Evolutionary conservation across 306 rosid species (phyloP), one percentile per base, ranked within the genome.

Genomic region (Sindora glabra): DNA sequence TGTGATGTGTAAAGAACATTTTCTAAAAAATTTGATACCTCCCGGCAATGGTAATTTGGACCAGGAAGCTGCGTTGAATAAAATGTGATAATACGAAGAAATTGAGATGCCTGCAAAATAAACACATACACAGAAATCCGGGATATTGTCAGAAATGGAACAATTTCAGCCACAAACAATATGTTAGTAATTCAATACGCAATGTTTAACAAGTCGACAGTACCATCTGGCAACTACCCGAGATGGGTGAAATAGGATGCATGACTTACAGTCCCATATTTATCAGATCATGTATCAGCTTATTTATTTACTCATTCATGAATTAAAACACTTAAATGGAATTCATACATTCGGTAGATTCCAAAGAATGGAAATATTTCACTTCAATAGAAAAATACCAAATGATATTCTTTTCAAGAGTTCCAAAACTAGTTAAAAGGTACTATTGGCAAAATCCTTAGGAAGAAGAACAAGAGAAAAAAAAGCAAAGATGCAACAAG

Each of bases 21-120:
- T 49, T 38, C 6, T 6, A 26, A 5, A 32, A 61, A 38, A 44
- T 60, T 17, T 14, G 23, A 54, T 75, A 87, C 97, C 91, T 68
- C 81, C 0, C 91, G 84, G 73, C 95, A 85, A 57, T 90, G 95
- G 48, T 85, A 87, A 68, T 83, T 87, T 63, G 96, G 97, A 74
- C 96, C 97, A 58, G 91, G 95, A 79, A 90, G 96, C 62, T 85
- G 95, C 15, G 97, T 90, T 7, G 97, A 83, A 69, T 87, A 83
- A 63, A 90, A 85, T 21, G 94, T 80, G 49, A 90, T 18, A 53
- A 87, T 69, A 45, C 95, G 97, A 48, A 90, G 91, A 74, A 68
- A 3, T 74, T 87, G 97, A 75, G 74, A 90, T 57, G 70, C 84
- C 97, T 87, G 76, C 50, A 58, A 25, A n/a, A n/a, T 34, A 47